A percentile compares a stretch with the other conserved stretches of the same genome.
These are phyloP conservation scores for Rhizophagus sp. DNA, from an alignment of 192 early-diverging fungal species.

Conservation along the genomic window DNA sequence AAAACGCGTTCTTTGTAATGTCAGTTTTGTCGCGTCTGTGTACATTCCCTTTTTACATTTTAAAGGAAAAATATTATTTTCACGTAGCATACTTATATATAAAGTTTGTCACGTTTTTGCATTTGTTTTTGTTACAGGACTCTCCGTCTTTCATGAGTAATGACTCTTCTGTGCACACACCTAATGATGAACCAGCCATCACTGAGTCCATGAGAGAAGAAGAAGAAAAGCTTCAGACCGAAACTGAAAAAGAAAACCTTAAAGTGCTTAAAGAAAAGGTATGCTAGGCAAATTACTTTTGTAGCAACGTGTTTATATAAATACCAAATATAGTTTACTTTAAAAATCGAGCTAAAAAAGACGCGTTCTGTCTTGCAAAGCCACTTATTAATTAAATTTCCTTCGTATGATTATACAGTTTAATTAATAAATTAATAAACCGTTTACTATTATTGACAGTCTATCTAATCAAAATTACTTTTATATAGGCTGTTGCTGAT, in stretches of 20 bases:
- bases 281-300: neutral
- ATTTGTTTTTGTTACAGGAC: constrained; percentile 4
- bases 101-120: neutral
- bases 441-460: neutral
- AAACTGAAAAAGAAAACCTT: constrained; percentile 45
- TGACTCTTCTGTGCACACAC: constrained; percentile 17
- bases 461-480: neutral
- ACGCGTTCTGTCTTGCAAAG: no score
- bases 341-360: no score
- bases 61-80: neutral
- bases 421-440: no score
- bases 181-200: constrained; percentile 19
- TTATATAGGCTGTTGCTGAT: constrained; percentile 58
- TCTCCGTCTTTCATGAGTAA: constrained; percentile 16
- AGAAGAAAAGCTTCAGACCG: constrained; percentile 42
- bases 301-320: neutral
- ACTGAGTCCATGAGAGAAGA: constrained; percentile 46
- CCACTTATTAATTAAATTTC: no score
- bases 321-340: no score
- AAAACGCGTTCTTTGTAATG: constrained; percentile 19
- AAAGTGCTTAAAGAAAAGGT: constrained; percentile 51
- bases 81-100: neutral
- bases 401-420: no score
- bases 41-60: neutral
- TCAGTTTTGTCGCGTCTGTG: constrained; percentile 19